Conservation (phyloP, 768 basidiomycete species). For the Tulasnella sp. region DNA sequence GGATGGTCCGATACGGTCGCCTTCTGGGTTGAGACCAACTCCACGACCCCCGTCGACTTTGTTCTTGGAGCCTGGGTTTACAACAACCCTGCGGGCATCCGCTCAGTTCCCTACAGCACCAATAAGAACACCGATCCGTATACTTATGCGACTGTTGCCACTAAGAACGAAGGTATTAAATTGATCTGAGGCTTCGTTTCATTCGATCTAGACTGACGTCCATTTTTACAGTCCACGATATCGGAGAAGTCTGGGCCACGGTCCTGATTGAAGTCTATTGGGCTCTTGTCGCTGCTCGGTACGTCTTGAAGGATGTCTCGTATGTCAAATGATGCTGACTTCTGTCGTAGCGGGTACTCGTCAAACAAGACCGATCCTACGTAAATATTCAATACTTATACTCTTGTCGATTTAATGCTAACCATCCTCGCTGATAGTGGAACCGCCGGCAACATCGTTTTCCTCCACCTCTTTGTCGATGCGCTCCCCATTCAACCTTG, state of each 20-base stretch:
- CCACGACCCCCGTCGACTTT: slow-evolving; percentile 26
- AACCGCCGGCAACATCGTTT: slow-evolving; percentile 38
- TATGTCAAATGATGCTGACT: neutral
- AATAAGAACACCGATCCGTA: slow-evolving; percentile 37
- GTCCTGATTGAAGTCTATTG: slow-evolving; percentile 10
- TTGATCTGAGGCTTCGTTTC: neutral
- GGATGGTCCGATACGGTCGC: slow-evolving; percentile 44
- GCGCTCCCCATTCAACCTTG: slow-evolving; percentile 36
- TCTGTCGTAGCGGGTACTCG: neutral
- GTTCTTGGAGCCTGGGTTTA: slow-evolving; percentile 34
- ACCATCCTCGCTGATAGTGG: slow-evolving; percentile 13
- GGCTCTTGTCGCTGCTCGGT: slow-evolving; percentile 6
- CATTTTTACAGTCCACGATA: slow-evolving; percentile 3
- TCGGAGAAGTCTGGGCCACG: slow-evolving; percentile 15
- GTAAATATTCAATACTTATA: neutral
- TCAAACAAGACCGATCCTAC: neutral
- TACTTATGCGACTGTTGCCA: slow-evolving; percentile 30
- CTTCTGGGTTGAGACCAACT: slow-evolving; percentile 31
- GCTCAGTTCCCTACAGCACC: slow-evolving; percentile 49
- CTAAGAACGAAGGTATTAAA: slow-evolving; percentile 27
- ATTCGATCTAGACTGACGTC: neutral
- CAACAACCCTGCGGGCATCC: slow-evolving; percentile 40
- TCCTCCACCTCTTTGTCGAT: slow-evolving; percentile 41
- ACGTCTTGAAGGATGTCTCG: neutral
- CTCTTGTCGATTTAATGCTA: slow-evolving; percentile 18